Evolutionary conservation across 2,329 filamentous ascomycete genomes (phyloP), one percentile per base, ranked within the genome.

Genomic region (Arthrobotrys megalospora): DNA sequence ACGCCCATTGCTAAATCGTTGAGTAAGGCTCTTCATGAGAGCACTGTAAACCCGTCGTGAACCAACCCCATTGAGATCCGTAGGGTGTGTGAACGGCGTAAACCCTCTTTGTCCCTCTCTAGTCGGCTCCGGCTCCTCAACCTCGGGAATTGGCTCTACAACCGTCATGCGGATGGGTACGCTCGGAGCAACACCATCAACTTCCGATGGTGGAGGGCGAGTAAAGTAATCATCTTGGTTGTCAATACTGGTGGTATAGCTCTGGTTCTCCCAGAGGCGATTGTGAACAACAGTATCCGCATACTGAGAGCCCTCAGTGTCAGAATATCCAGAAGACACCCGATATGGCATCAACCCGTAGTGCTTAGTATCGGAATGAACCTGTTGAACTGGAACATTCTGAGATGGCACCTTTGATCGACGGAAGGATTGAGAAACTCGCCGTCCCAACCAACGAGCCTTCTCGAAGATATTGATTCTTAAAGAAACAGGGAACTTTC

Each of bases 261-360:
- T 78, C 52, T 72, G 52, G n/a, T 72, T 78, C 21, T 78, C 75
- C 67, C 67, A 78, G 32, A 34, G 10, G 1, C 67, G 75, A 36
- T 78, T 43, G 36, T 78, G 75, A 21, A 78, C 19, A 67, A 72
- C 75, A 1, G 75, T 78, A 50, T 78, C 75, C n/a, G 75, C 53
- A 68, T 72, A 78, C 19, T 66, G 58, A 16, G 73, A 67, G 3
- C 62, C 67, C 36, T 67, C 62, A 2, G 60, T 36, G n/a, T 72
- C 64, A 12, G 62, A 55, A 24, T 63, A 78, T 14, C 38, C 52
- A 19, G 67, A 67, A 5, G 19, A 14, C 19, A 55, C 36, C 19
- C 16, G 60, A 38, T 52, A 72, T 2, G 66, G 24, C 10, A 43
- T 38, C 32, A 58, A 52, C 16, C 67, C 67, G 43, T 72, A 78